These are phyloP conservation scores for Turritis glabra DNA, from an alignment of 345 rosid genomes.

Conservation along the genomic window DNA sequence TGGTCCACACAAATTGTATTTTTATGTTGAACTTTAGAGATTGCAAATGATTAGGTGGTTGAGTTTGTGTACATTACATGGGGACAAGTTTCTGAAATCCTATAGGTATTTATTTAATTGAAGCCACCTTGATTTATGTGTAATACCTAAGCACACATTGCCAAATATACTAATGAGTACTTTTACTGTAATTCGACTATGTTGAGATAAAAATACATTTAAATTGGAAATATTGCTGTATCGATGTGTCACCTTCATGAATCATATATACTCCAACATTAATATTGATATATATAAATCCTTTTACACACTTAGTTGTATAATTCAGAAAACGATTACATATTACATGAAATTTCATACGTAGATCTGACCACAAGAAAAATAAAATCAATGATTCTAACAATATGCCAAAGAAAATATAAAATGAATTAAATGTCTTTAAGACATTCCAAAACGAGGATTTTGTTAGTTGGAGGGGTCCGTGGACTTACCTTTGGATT, in stretches of 20 bases:
- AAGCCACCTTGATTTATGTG: constrained; percentile 18
- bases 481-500: constrained; percentile 20
- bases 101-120: constrained; percentile 3
- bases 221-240: background rate
- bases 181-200: constrained; percentile 6
- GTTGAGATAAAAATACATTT: background rate
- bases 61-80: constrained; percentile 35
- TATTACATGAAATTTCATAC: background rate
- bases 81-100: constrained; percentile 25
- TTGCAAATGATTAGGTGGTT: constrained; percentile 36
- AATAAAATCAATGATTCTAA: background rate
- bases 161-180: constrained; percentile 11
- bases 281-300: background rate
- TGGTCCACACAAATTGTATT: constrained; percentile 28
- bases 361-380: background rate
- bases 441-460: constrained; percentile 23
- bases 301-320: background rate
- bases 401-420: background rate
- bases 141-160: constrained; percentile 25
- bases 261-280: background rate
- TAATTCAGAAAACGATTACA: background rate
- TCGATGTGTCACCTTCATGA: constrained; percentile 6
- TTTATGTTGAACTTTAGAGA: constrained; percentile 9
- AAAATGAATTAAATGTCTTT: background rate
- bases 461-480: constrained; percentile 28